Percentiles rank a stretch among this genome's conserved stretches.
Evolutionary conservation across 331 rosid species (phyloP).

Genomic region (Rosa hybrid): DNA sequence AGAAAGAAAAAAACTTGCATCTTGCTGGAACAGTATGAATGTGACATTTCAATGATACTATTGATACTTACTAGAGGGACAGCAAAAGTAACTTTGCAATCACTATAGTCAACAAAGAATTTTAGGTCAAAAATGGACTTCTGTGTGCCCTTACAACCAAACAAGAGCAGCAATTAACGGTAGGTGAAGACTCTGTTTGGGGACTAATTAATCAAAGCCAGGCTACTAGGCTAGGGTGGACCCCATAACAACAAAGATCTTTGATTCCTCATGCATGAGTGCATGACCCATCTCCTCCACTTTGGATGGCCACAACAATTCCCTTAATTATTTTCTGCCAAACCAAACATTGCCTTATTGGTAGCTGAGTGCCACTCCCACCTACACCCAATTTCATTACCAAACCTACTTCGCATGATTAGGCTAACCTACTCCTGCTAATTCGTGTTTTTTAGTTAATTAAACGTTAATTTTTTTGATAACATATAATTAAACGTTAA

Average conservation of each 20-base stretch:
- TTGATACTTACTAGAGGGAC: not conserved
- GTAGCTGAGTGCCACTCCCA: not conserved
- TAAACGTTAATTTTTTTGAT: too few relatives aligned
- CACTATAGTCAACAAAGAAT: not conserved
- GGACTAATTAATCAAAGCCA: not conserved
- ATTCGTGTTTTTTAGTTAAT: not conserved
- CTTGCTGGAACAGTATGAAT: too few relatives aligned
- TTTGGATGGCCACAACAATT: not conserved
- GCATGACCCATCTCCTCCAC: not conserved
- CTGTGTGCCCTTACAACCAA: not conserved
- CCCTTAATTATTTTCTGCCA: not conserved
- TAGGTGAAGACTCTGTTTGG: not conserved
- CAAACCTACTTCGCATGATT: not conserved
- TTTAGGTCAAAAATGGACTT: not conserved
- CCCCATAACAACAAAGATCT: not conserved
- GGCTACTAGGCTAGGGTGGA: not conserved
- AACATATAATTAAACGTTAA: not conserved
- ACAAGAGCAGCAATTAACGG: too few relatives aligned
- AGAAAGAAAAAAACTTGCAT: too few relatives aligned
- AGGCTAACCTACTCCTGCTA: not conserved
- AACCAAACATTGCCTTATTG: not conserved
- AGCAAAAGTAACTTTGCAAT: not conserved
- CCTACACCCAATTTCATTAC: not conserved
- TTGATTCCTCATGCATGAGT: not conserved
- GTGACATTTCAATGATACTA: too few relatives aligned